Evolutionary conservation across 2,329 filamentous ascomycete species (phyloP), one percentile per base, ranked within the genome.

Genomic region (Sarocladium brachiariae): DNA sequence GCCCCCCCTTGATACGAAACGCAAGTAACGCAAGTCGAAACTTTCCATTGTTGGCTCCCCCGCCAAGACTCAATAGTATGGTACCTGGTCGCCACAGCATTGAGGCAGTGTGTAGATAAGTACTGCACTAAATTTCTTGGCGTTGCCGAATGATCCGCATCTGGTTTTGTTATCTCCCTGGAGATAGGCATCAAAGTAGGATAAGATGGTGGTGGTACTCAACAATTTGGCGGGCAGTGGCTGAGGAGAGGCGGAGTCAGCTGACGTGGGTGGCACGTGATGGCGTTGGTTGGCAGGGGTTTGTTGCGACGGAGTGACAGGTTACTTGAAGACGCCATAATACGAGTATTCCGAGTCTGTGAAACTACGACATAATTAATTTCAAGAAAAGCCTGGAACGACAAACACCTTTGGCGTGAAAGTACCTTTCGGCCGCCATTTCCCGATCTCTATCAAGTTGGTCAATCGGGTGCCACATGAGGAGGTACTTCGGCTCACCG

Each of bases 41-140:
- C n/a, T n/a, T n/a, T n/a, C n/a, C n/a, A n/a, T n/a, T n/a, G n/a
- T 19, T 43, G 13, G 39, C 14, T 3, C 8, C 39, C 9, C 7
- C 39, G 39, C 39, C 39, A 43, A 43, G 39, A 43, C 39, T 43
- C 39, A n/a, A 43, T 43, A 43, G 39, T 25, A 23, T 23, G 39
- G 23, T 43, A 43, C 39, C 39, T 25, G 21, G 9, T 43, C 23
- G 39, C 39, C 39, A 43, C 39, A 3, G 39, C 23, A 4, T 43
- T 5, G 9, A 16, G 21, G 4, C 39, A 19, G 39, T 23, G 13
- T 5, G 8, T 19, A 3, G 11, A 10, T 8, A 43, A 16, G 39
- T 43, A 43, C 39, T 43, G 39, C 39, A 23, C 39, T 23, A 43
- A 21, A 19, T 27, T 30, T 43, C 39, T 43, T 43, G 39, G 39